phyloP scores from a whole-genome alignment of 768 basidiomycete species.

The Macrolepiota dolichaula region DNA sequence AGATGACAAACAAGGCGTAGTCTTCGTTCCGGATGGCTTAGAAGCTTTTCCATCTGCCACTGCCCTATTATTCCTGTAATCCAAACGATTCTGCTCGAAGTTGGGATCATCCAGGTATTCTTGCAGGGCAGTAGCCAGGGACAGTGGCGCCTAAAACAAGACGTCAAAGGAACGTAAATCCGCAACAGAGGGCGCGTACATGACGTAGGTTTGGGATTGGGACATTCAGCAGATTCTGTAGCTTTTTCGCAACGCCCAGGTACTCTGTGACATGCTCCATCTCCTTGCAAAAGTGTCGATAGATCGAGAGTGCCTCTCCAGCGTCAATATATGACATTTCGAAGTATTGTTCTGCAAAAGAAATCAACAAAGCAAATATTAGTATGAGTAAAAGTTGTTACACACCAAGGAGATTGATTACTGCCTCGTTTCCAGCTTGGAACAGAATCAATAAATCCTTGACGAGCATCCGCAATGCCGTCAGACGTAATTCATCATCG shows the following conservation, averaged over 20 bases:
- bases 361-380: constrained; percentile 21
- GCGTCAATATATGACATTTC: constrained; percentile 98
- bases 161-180: neutral
- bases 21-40: neutral
- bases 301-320: constrained; percentile 75
- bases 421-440: constrained; percentile 95
- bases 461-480: constrained; percentile 88
- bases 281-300: constrained; percentile 92
- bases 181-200: constrained; percentile 36
- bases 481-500: constrained; percentile 86
- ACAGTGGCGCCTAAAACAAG: constrained; percentile 82
- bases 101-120: constrained; percentile 96
- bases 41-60: constrained; percentile 41
- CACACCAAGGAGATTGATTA: constrained; percentile 74
- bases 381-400: constrained; percentile 16
- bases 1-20: neutral
- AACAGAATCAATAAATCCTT: constrained; percentile 95
- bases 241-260: constrained; percentile 85
- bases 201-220: constrained; percentile 93
- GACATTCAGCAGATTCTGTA: constrained; percentile 91
- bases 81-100: constrained; percentile 92
- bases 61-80: constrained; percentile 83
- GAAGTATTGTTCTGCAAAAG: constrained; percentile 84
- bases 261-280: constrained; percentile 93
- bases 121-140: constrained; percentile 88